Percentiles rank a stretch among this genome's conserved stretches.
Evolutionary conservation across 148 eudicot species (phyloP).

Genomic region (Selenicereus undatus): DNA sequence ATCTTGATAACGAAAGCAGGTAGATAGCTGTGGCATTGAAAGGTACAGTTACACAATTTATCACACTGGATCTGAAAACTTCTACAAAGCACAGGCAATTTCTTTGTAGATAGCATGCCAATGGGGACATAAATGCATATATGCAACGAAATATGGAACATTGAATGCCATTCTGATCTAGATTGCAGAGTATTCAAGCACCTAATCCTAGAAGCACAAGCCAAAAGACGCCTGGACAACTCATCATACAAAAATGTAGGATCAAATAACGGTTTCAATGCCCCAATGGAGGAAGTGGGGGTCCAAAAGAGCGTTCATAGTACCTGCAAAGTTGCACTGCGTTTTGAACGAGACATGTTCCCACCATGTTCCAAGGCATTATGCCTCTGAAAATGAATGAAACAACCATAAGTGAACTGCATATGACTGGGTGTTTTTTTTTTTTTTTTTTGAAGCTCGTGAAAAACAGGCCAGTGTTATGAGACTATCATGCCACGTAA

Average conservation of each 20-base stretch:
- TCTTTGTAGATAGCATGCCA: not conserved
- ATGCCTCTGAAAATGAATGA: conserved; percentile 51
- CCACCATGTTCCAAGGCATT: conserved; percentile 83
- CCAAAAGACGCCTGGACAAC: not conserved
- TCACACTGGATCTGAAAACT: not conserved
- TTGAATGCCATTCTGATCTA: not conserved
- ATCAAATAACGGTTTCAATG: too few species aligned
- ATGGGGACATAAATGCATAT: not conserved
- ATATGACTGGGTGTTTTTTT: not conserved
- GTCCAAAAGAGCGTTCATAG: not conserved
- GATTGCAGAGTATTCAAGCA: conserved; percentile 8
- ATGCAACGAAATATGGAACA: not conserved
- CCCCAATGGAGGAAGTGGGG: not conserved
- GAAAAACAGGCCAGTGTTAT: not conserved
- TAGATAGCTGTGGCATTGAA: conserved; percentile 44
- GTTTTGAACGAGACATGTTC: conserved; percentile 58
- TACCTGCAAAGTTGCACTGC: conserved; percentile 71
- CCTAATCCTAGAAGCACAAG: not conserved
- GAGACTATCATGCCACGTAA: conserved; percentile 7
- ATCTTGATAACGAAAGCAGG: conserved; percentile 57
- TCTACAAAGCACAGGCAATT: not conserved
- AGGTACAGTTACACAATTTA: not conserved
- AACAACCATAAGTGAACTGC: conserved; percentile 10
- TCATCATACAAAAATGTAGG: not conserved
- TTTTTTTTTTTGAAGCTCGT: not conserved